phyloP scores from a whole-genome alignment of 164 flowering plant species.

The Chloranthus sessilifolius region DNA sequence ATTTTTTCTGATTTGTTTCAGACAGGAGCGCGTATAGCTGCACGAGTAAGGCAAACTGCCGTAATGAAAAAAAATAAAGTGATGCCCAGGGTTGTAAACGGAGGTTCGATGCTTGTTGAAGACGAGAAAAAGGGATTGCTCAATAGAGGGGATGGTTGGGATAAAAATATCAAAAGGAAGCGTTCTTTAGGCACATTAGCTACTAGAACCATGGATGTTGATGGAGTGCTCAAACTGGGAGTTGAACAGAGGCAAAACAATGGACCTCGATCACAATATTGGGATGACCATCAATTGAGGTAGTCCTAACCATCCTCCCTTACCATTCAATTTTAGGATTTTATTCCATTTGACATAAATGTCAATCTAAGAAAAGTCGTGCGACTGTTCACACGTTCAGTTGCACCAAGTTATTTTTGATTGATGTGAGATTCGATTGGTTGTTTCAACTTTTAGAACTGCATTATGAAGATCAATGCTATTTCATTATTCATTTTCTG shows the following conservation, averaged over 20 bases:
- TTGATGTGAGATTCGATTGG: not conserved
- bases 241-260: conserved; percentile 39
- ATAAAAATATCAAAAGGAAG: conserved; percentile 78
- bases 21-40: conserved; percentile 58
- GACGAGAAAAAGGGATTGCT: conserved; percentile 75
- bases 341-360: not conserved
- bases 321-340: not conserved
- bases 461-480: no score
- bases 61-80: conserved; percentile 57
- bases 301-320: conserved; percentile 12
- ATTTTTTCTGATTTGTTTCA: conserved; percentile 22
- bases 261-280: conserved; percentile 44
- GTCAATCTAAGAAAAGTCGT: not conserved
- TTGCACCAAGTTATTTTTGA: not conserved
- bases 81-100: conserved; percentile 41
- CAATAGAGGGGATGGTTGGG: conserved; percentile 89
- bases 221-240: conserved; percentile 50
- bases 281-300: conserved; percentile 58
- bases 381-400: not conserved
- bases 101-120: conserved; percentile 48
- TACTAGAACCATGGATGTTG: conserved; percentile 46
- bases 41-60: conserved; percentile 38
- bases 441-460: not conserved
- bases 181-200: conserved; percentile 62
- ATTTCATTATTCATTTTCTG: no score